A percentile compares a stretch with the other conserved stretches of the same genome.
Evolutionary conservation across 495 filamentous ascomycete genomes (phyloP).

Genomic region (Elaphomyces granulatus): DNA sequence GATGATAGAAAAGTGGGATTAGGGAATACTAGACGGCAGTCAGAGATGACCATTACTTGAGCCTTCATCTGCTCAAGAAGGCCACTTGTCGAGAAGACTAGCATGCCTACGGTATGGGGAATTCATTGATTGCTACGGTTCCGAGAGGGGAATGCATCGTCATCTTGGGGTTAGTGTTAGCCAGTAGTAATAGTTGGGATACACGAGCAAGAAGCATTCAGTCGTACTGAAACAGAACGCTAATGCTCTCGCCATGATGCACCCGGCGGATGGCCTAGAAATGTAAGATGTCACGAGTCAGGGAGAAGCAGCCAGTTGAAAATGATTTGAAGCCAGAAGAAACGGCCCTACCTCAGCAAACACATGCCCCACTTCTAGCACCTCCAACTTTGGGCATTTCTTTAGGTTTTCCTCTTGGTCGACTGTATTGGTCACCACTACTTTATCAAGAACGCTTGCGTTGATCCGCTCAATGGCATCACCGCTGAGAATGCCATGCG

Average conservation of each 20-base stretch:
- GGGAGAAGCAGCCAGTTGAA: no score
- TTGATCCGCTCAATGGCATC: constrained; percentile 93
- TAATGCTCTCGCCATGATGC: constrained; percentile 96
- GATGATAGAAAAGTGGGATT: no score
- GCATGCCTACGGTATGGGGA: no score
- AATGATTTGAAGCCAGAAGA: not conserved
- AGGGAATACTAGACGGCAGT: no score
- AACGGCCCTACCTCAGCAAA: constrained; percentile 65
- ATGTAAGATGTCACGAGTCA: not conserved
- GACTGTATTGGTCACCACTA: constrained; percentile 89
- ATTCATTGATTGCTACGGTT: no score
- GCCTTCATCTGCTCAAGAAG: no score
- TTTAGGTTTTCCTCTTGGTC: constrained; percentile 70
- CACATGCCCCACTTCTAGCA: constrained; percentile 79
- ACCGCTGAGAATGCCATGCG: constrained; percentile 86
- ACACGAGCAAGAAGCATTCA: no score
- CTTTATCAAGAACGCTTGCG: constrained; percentile 72
- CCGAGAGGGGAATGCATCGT: no score
- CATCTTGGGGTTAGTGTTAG: no score
- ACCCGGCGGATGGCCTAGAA: constrained; percentile 81
- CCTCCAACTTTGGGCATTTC: constrained; percentile 72
- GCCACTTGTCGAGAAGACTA: no score
- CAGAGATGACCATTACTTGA: no score
- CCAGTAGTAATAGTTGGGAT: no score
- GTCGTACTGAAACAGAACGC: constrained; percentile 88